These are phyloP conservation scores for Pleodorina starrii DNA, from an alignment of 139 green algal species.

Conservation along the genomic window DNA sequence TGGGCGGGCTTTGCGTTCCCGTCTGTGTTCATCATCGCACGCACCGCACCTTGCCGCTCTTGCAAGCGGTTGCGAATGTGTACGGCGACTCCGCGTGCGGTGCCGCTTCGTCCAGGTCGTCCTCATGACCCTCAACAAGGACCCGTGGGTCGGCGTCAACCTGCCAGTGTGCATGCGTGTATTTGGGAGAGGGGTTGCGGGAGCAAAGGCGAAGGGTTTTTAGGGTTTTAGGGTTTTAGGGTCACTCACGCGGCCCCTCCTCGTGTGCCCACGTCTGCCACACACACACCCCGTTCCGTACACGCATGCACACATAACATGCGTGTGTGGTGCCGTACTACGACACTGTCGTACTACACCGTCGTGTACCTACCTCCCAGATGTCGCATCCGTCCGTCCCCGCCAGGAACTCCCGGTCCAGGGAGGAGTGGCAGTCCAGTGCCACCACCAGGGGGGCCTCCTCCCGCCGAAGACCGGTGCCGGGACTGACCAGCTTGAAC, in stretches of 20 bases:
- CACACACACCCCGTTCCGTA: no score
- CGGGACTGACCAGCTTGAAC: constrained; percentile 28
- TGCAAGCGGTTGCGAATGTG: constrained; percentile 66
- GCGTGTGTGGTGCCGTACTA: not conserved
- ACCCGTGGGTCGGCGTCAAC: constrained; percentile 59
- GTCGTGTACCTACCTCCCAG: constrained; percentile 75
- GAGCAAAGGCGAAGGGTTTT: not conserved
- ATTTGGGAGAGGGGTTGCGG: not conserved
- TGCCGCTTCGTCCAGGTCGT: constrained; percentile 51
- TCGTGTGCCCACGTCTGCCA: no score
- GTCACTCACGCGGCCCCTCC: no score
- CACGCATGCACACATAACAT: not conserved
- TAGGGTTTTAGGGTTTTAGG: not conserved
- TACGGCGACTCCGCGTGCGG: constrained; percentile 54
- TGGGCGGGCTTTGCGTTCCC: no score
- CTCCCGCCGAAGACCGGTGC: constrained; percentile 16
- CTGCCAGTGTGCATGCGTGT: not conserved
- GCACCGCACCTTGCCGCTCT: constrained; percentile 46
- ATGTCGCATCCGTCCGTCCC: constrained; percentile 73
- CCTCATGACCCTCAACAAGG: constrained; percentile 68
- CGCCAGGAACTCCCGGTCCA: constrained; percentile 61
- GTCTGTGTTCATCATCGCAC: no score
- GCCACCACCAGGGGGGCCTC: constrained; percentile 48
- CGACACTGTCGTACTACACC: not conserved
- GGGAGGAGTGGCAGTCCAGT: constrained; percentile 55